Evolutionary conservation across 495 filamentous ascomycete genomes (phyloP).

Genomic region (Aspergillus bertholletiae): DNA sequence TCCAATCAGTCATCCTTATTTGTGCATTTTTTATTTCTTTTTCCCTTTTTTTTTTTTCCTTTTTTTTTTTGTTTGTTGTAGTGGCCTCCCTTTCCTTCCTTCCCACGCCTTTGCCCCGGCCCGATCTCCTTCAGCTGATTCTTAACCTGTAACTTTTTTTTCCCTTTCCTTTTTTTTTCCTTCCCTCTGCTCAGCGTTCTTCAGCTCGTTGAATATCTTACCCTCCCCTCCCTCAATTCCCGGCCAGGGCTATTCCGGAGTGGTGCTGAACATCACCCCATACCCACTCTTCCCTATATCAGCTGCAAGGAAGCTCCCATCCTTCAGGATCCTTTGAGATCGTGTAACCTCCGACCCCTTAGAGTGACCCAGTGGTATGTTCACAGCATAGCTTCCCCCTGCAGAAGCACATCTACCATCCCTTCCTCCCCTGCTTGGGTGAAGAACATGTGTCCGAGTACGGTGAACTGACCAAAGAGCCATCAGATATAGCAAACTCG

Average conservation of each 20-base stretch:
- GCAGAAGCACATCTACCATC: not conserved
- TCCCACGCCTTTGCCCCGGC: not conserved
- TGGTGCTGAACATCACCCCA: conserved; percentile 8
- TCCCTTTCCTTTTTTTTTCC: conserved; percentile 3
- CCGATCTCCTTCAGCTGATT: not conserved
- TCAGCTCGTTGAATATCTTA: not conserved
- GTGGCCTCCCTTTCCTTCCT: not conserved
- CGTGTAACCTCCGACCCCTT: not conserved
- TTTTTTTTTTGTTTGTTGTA: not conserved
- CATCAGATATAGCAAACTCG: not conserved
- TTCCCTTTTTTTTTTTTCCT: not conserved
- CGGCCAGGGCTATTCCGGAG: conserved; percentile 5
- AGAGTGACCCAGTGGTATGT: conserved; percentile 8
- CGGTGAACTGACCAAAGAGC: not conserved
- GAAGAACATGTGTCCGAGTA: not conserved
- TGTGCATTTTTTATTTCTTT: conserved; percentile 9
- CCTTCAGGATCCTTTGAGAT: conserved; percentile 5
- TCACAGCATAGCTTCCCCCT: not conserved
- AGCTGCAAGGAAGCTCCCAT: conserved; percentile 3
- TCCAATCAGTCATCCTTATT: conserved; percentile 6
- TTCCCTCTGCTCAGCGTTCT: conserved; percentile 6
- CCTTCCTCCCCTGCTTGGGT: not conserved
- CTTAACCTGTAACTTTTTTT: not conserved
- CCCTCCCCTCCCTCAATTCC: conserved; percentile 8
- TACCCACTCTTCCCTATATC: conserved; percentile 9